Conservation (phyloP, 2,329 filamentous ascomycete species). For the Rhinocladiella mackenziei region DNA sequence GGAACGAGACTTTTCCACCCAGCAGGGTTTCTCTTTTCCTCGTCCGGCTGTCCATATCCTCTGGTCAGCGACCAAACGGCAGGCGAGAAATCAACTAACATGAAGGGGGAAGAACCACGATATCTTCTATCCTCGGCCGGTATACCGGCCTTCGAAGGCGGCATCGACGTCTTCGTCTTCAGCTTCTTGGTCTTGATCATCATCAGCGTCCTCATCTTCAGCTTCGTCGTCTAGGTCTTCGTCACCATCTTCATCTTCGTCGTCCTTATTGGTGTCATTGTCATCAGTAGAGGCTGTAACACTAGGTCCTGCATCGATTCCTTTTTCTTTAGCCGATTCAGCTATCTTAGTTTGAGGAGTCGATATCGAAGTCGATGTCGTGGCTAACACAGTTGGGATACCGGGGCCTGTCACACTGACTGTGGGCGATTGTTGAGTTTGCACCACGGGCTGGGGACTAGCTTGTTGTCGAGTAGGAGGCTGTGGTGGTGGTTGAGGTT, state of each 20-base stretch:
- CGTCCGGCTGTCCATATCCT: too few species aligned
- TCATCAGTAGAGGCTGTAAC: too few species aligned
- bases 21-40: too few species aligned
- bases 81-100: background rate
- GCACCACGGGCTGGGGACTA: too few species aligned
- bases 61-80: background rate
- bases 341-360: too few species aligned
- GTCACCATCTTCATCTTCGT: constrained; percentile 9
- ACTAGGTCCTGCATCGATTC: too few species aligned
- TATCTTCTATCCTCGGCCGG: background rate
- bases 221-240: constrained; percentile 14
- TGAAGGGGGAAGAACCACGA: background rate
- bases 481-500: constrained; percentile 3
- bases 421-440: too few species aligned
- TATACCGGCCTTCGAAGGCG: constrained; percentile 24
- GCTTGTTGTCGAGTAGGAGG: background rate
- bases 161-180: constrained; percentile 21
- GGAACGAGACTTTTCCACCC: too few species aligned
- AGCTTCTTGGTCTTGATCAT: constrained; percentile 9
- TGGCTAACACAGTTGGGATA: too few species aligned
- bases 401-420: too few species aligned
- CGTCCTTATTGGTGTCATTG: constrained; percentile 10
- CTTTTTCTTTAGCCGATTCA: too few species aligned
- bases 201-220: constrained; percentile 12
- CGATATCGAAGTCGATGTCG: too few species aligned